These are phyloP conservation scores for Fusarium sp. DNA, from an alignment of 2,329 filamentous ascomycete genomes.

Conservation along the genomic window DNA sequence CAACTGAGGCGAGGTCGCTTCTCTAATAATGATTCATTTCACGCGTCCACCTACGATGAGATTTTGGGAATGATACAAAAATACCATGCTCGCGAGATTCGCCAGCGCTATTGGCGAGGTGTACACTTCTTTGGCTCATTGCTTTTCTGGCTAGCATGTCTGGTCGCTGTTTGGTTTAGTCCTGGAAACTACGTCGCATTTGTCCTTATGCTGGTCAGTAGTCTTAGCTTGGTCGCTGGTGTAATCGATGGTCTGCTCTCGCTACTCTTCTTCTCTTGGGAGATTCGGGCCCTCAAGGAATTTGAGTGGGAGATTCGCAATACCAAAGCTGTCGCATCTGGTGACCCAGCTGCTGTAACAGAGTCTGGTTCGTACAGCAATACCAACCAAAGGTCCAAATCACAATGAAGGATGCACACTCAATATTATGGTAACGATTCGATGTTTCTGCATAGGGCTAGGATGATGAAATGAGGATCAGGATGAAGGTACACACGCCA, in stretches of 20 bases:
- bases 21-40: conserved; percentile 27
- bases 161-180: conserved; percentile 87
- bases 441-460: conserved; percentile 26
- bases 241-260: conserved; percentile 87
- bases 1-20: conserved; percentile 46
- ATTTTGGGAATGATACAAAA: conserved; percentile 75
- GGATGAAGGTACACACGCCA: conserved; percentile 24
- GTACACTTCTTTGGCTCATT: conserved; percentile 77
- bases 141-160: conserved; percentile 74
- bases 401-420: conserved; percentile 20
- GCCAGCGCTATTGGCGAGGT: conserved; percentile 76
- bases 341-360: conserved; percentile 37
- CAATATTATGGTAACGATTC: conserved; percentile 26
- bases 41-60: conserved; percentile 46
- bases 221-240: conserved; percentile 78
- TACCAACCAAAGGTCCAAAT: conserved; percentile 21
- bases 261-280: conserved; percentile 84
- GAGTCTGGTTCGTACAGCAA: conserved; percentile 26
- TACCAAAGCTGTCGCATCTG: conserved; percentile 59
- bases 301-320: conserved; percentile 93
- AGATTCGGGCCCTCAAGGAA: conserved; percentile 84
- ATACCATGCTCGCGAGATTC: conserved; percentile 76
- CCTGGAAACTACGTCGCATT: conserved; percentile 81
- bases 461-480: conserved; percentile 35
- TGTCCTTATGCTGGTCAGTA: conserved; percentile 80